A percentile compares a stretch with the other conserved stretches of the same genome.
Evolutionary conservation across 2,329 filamentous ascomycete genomes (phyloP).

Genomic region (Fusarium sp.): DNA sequence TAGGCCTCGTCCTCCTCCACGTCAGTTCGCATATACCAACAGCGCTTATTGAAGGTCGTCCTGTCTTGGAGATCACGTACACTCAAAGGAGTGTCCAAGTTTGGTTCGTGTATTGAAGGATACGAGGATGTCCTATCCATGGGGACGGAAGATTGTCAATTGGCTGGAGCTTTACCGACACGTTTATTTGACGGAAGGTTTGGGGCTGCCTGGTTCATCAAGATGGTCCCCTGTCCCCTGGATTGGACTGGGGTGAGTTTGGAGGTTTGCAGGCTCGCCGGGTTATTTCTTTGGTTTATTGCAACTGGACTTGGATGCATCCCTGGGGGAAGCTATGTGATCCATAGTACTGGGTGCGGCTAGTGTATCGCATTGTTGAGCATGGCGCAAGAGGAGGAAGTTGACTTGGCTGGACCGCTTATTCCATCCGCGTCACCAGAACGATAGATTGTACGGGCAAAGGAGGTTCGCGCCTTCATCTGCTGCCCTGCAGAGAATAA

Average conservation of each 20-base stretch:
- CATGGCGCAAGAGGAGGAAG: constrained; percentile 42
- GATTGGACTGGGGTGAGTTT: constrained; percentile 23
- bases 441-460: constrained; percentile 54
- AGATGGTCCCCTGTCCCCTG: constrained; percentile 18
- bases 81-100: constrained; percentile 25
- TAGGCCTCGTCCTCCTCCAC: constrained; percentile 18
- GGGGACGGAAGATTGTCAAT: constrained; percentile 23
- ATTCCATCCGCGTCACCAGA: constrained; percentile 43
- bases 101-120: constrained; percentile 32
- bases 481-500: constrained; percentile 47
- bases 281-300: constrained; percentile 22
- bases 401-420: constrained; percentile 32
- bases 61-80: constrained; percentile 36
- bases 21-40: constrained; percentile 30
- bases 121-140: constrained; percentile 13
- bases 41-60: constrained; percentile 31
- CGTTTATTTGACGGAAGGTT: constrained; percentile 16
- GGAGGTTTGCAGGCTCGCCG: constrained; percentile 10
- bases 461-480: constrained; percentile 51
- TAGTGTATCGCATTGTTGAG: constrained; percentile 41
- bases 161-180: constrained; percentile 26
- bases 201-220: constrained; percentile 22
- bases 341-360: constrained; percentile 23
- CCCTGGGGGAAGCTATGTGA: constrained; percentile 44
- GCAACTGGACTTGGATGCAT: constrained; percentile 30